Evolutionary conservation across 2,329 filamentous ascomycete species (phyloP), one percentile per base, ranked within the genome.

Genomic region (Nigrospora osmanthi): DNA sequence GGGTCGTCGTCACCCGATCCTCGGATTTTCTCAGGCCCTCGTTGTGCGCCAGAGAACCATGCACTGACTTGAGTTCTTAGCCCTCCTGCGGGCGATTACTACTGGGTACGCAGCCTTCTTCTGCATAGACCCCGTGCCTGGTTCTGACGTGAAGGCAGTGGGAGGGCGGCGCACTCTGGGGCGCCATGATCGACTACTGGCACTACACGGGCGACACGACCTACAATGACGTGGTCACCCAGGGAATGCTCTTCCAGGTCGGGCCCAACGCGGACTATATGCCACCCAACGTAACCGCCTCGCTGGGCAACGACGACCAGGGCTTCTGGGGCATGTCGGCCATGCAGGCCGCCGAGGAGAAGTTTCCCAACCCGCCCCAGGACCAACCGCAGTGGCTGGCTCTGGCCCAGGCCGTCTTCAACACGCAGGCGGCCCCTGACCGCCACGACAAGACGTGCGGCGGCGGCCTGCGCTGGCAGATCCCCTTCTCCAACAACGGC

Each of bases 391-490:
- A 74, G 39, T 86, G 82, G 82, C 66, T 85, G n/a, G 71, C 73
- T 15, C 69, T 86, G 46, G 80, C 78, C 1, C 76, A 81, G 53
- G 78, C 76, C 3, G 78, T 83, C 1, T 85, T 83, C 60, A 80
- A 84, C 55, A 78, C 73, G 0, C 80, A 84, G 54, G 74, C 72
- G 2, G 58, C 62, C 15, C 59, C 65, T 6, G 69, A 76, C 44
- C 71, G 81, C 16, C 83, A 80, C 71, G 76, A 85, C 52, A 49
- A 60, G 0, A 72, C 72, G 1, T 86, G 82, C 56, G 68, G 66
- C 42, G 82, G 82, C 46, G 83, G 83, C 14, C 57, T 87, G 49
- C 75, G 75, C 52, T 86, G 83, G 83, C 82, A 86, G 60, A 79
- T 85, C 38, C 83, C 76, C 58, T 67, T 73, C 11, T 74, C 72